Evolutionary conservation across 2,329 filamentous ascomycete species (phyloP).

Genomic region (Calonectria naviculata): DNA sequence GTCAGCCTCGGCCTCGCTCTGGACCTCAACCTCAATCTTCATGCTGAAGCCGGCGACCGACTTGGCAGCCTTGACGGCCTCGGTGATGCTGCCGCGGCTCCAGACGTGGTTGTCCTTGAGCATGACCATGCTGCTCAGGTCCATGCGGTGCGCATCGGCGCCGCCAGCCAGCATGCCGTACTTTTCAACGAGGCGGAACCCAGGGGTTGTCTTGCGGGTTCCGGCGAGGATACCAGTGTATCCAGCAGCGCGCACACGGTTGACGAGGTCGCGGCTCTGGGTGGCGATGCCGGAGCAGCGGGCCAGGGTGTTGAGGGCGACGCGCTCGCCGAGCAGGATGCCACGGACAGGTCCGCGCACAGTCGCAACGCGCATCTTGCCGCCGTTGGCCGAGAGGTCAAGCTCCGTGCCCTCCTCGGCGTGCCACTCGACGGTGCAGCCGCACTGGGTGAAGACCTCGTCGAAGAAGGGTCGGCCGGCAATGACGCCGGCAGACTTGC

Average conservation of each 20-base stretch:
- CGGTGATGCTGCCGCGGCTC: slow-evolving; percentile 86
- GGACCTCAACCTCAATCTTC: slow-evolving; percentile 97
- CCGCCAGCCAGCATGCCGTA: slow-evolving; percentile 97
- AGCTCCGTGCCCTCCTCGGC: slow-evolving; percentile 79
- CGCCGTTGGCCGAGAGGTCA: slow-evolving; percentile 61
- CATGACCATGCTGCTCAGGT: slow-evolving; percentile 96
- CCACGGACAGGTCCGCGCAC: slow-evolving; percentile 84
- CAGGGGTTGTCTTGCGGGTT: slow-evolving; percentile 96
- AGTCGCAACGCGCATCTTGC: slow-evolving; percentile 76
- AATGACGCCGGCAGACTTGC: slow-evolving; percentile 81
- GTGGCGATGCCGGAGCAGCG: slow-evolving; percentile 93
- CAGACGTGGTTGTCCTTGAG: slow-evolving; percentile 99
- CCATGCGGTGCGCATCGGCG: slow-evolving; percentile 90
- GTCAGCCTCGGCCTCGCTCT: slow-evolving; percentile 87
- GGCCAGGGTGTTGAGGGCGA: slow-evolving; percentile 90
- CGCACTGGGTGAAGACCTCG: slow-evolving; percentile 90
- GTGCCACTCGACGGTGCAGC: slow-evolving; percentile 93
- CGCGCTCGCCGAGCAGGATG: slow-evolving; percentile 90
- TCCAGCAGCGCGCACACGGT: slow-evolving; percentile 70
- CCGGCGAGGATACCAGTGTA: slow-evolving; percentile 90
- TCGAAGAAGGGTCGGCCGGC: slow-evolving; percentile 96
- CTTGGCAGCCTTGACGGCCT: slow-evolving; percentile 86
- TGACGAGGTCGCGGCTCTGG: slow-evolving; percentile 66
- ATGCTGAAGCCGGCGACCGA: slow-evolving; percentile 87
- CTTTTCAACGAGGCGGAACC: slow-evolving; percentile 95